Base-by-base conservation (phyloP, 2,329 filamentous ascomycete genomes). In the Talaromyces sp. region DNA sequence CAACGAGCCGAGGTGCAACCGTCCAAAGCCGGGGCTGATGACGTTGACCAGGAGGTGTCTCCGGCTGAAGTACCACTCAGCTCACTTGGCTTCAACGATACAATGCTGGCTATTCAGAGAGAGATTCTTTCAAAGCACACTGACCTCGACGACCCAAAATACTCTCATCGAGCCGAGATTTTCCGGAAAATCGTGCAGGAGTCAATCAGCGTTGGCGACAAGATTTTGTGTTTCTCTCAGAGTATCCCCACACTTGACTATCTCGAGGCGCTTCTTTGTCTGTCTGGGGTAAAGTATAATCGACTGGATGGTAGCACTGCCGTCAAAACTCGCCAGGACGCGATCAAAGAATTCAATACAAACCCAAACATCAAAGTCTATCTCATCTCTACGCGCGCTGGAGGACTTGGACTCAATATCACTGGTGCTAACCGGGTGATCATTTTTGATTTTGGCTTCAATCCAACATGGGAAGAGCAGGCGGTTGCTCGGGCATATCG, bases 401-500 rank as follows among this genome's bases (percentile, higher is more conserved):
- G 92, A 24, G 91, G 91, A 0, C 77, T 92, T 1, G 92, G 92
- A 0, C 79, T 96, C 55, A 97, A 97, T 65, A 88, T 97, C 12
- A 84, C 85, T 46, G 87, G 88, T 1, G 92, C 92, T 1, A 96
- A 92, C 70, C 85, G 92, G 21, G 90, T 96, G 1, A 83, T 97
- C 21, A 88, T 97, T 21, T 89, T 95, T 59, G 92, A 97, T 70
- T 91, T 89, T 68, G 81, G 82, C 62, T 96, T 87, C 76, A 94
- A 92, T 64, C 92, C 92, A 0, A 83, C 86, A 5, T 81, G 87
- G 69, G 92, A 96, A 72, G 88, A 92, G 67, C 92, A 97, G 74
- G 92, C 92, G 1, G 85, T 96, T 56, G 92, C 91, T 1, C 84
- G 92, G 57, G 88, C 90, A 0, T 96, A 94, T 73, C 89, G 92